Evolutionary conservation across 2,329 filamentous ascomycete genomes (phyloP), one percentile per base, ranked within the genome.

Genomic region (Tolypocladium capitatum): DNA sequence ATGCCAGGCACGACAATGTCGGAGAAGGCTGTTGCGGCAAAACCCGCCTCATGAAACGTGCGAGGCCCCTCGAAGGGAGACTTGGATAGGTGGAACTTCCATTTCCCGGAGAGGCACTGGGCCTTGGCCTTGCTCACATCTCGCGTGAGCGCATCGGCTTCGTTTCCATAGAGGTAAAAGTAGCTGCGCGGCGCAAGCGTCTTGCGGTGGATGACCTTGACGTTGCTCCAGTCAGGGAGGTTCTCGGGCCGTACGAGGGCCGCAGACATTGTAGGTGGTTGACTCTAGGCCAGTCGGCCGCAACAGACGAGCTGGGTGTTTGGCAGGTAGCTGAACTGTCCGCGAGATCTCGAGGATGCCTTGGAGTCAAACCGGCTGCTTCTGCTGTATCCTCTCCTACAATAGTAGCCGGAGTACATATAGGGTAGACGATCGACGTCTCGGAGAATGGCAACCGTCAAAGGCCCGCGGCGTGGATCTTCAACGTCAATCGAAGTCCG

Each of bases 1-100:
- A 81, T 79, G 14, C 80, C 78, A 0, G 82, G 83, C 0, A 86
- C 83, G 7, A 67, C 56, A 34, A 83, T 77, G 34, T 74, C 64
- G 21, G 50, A 42, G 33, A 58, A 62, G 20, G 36, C 53, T 1
- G 58, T 55, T 10, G 65, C 57, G 47, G 69, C 62, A 48, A 66
- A 72, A 31, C 52, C 54, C 28, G 55, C 50, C 28, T 61, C 49
- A 50, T 67, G 63, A 48, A 73, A 73, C 40, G 65, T 57, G 5
- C 52, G 54, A 0, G 73, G 72, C 0, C 71, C 72, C 34, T 68
- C 60, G 47, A 72, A 64, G 7, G 73, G 74, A 2, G 69, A 68
- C 3, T 63, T 53, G 20, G 71, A 66, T 45, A 72, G 63, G 49
- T 73, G 59, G 51, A 80, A 79, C 18, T 71, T 69, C 76, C 76